Evolutionary conservation across 164 flowering plant species (phyloP).

Genomic region (Vitis rotundifolia): DNA sequence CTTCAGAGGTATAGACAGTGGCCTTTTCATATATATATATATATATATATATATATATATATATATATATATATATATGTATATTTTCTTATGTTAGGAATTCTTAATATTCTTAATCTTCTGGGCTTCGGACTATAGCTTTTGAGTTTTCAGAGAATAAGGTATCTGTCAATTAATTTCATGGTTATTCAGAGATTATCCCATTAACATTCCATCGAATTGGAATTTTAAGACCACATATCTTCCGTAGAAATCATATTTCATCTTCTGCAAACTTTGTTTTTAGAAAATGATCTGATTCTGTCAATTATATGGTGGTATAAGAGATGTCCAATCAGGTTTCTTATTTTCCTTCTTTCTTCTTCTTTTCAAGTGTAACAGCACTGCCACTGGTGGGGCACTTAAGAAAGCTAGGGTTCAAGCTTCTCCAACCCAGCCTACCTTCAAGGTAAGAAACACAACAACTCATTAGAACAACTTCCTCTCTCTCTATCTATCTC

Average conservation of each 20-base stretch:
- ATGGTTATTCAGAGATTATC: too few species aligned
- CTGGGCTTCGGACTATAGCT: neutral
- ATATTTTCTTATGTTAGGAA: too few species aligned
- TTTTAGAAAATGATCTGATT: neutral
- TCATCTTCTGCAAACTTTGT: too few species aligned
- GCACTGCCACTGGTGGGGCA: constrained; percentile 62
- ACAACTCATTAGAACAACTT: constrained; percentile 2
- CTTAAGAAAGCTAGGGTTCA: constrained; percentile 85
- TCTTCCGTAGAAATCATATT: too few species aligned
- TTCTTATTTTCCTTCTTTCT: constrained; percentile 6
- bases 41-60: too few species aligned
- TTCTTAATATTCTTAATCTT: neutral
- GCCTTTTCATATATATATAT: too few species aligned
- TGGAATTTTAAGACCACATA: too few species aligned
- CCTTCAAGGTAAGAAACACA: constrained; percentile 57
- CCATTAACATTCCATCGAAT: too few species aligned
- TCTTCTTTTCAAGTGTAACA: constrained; percentile 49
- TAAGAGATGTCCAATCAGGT: neutral
- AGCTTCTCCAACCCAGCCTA: constrained; percentile 55
- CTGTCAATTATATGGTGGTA: neutral
- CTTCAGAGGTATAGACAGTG: constrained; percentile 52
- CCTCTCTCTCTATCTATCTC: constrained; percentile 17
- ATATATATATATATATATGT: too few species aligned
- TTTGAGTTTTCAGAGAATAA: neutral
- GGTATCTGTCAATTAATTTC: too few species aligned